A percentile compares a stretch with the other conserved stretches of the same genome.
phyloP scores from a whole-genome alignment of 2,329 filamentous ascomycete species.

The Fusarium sp. region DNA sequence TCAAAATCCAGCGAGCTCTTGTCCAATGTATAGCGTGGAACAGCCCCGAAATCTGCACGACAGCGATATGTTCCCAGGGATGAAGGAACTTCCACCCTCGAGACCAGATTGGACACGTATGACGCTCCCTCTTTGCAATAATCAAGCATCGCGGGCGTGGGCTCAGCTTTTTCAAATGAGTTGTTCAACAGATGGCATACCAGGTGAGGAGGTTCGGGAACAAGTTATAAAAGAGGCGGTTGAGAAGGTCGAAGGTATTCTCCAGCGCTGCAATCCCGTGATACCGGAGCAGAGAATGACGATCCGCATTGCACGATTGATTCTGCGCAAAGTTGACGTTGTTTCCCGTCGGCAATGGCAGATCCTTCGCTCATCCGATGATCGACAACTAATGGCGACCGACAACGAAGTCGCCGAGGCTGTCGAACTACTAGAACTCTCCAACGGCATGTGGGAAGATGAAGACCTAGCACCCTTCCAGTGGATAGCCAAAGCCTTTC shows the following conservation, averaged over 20 bases:
- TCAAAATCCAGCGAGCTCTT: constrained; percentile 17
- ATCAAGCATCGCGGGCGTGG: constrained; percentile 56
- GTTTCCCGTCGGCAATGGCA: constrained; percentile 58
- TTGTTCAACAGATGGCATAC: constrained; percentile 6
- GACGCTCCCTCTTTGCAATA: constrained; percentile 65
- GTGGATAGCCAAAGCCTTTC: constrained; percentile 54
- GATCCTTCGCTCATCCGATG: constrained; percentile 38
- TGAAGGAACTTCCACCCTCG: constrained; percentile 59
- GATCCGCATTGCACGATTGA: constrained; percentile 42
- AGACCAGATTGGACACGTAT: constrained; percentile 67
- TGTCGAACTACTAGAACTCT: constrained; percentile 48
- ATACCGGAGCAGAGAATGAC: constrained; percentile 57
- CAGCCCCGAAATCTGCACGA: constrained; percentile 69
- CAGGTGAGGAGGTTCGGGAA: constrained; percentile 50
- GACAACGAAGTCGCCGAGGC: constrained; percentile 51
- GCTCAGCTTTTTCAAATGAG: constrained; percentile 39
- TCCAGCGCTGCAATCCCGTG: constrained; percentile 61
- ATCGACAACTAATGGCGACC: constrained; percentile 36
- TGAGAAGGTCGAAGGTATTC: not conserved
- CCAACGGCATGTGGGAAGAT: constrained; percentile 46
- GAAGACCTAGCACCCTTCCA: constrained; percentile 52
- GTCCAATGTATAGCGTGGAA: constrained; percentile 53
- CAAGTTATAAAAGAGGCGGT: constrained; percentile 49
- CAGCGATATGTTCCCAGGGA: constrained; percentile 59
- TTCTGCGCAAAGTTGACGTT: constrained; percentile 56